Conservation (phyloP, 2,329 filamentous ascomycete species). For the Camptophora hylomeconis region DNA sequence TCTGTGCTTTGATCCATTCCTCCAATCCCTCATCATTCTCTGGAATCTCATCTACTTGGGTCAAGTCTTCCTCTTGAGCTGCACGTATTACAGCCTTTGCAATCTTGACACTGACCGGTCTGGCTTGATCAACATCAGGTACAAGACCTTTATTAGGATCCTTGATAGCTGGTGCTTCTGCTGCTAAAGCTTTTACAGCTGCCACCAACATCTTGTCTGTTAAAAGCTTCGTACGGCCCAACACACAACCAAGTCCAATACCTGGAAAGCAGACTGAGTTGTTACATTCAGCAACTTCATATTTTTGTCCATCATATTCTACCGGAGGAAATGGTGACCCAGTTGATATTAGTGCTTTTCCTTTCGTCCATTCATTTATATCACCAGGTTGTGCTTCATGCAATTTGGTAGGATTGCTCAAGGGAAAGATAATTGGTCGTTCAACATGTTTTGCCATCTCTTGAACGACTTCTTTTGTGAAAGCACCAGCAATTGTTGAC, state of each 20-base stretch:
- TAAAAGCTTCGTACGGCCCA: constrained; percentile 53
- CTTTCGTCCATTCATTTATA: constrained; percentile 64
- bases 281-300: constrained; percentile 68
- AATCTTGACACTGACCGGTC: constrained; percentile 64
- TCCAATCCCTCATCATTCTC: constrained; percentile 23
- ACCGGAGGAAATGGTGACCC: constrained; percentile 73
- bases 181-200: constrained; percentile 60
- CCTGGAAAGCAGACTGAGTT: constrained; percentile 78
- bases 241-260: constrained; percentile 66
- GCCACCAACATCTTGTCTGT: constrained; percentile 72
- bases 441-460: constrained; percentile 65
- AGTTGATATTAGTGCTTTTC: constrained; percentile 66
- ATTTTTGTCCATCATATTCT: constrained; percentile 40
- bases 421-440: constrained; percentile 64
- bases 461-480: constrained; percentile 59
- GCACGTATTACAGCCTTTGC: constrained; percentile 61
- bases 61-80: constrained; percentile 56
- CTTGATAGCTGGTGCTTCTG: constrained; percentile 55
- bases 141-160: constrained; percentile 55
- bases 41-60: constrained; percentile 54
- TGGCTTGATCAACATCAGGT: constrained; percentile 62
- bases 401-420: constrained; percentile 73
- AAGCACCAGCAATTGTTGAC: constrained; percentile 62
- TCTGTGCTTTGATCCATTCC: constrained; percentile 28
- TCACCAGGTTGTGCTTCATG: constrained; percentile 72